Evolutionary conservation across 106 monocot species (phyloP), one percentile per base, ranked within the genome.

Genomic region (Alisma plantagoaquatica): DNA sequence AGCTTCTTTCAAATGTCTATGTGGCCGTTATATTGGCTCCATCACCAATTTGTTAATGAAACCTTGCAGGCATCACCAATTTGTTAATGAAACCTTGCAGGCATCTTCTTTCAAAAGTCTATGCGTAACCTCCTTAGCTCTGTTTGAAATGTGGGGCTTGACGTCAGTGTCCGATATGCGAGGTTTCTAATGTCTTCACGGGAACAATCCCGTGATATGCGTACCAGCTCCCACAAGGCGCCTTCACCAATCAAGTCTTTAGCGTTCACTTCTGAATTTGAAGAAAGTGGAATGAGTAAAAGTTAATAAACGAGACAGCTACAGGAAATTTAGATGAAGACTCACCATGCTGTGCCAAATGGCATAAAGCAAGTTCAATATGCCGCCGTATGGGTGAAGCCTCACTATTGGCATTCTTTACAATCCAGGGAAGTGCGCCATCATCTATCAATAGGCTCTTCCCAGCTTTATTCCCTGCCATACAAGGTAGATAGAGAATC

Each of bases 401-500:
- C 70, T 98, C 96, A 59, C 77, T 85, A 65, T 89, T 98, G 46
- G 96, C 96, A 82, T 98, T 98, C 69, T 89, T 78, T 26, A 98
- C 82, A 54, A 98, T 89, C 96, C 96, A 98, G 4, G 89, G 78
- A 22, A 89, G 76, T 51, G 89, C 76, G 51, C 89, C 96, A 64
- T 98, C 96, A 33, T 90, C 96, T 60, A 98, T 89, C 49, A 98
- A 74, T 7, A 89, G 64, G 31, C 89, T 89, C 29, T 62, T 82
- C 7, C 78, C 78, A 4, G 21, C 53, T 51, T 81, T 85, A 26
- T 64, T 76, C 59, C 96, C 96, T 98, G 22, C 23, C 10, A 55
- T 10, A n/a, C 8, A 16, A 14, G 0, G 33, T 12, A 21, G n/a
- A 10, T 10, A 24, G 49, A 5, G n/a, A n/a, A n/a, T n/a, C n/a